These are phyloP conservation scores for Podospora pseudopauciseta DNA, from an alignment of 495 filamentous ascomycete species.

Conservation along the genomic window DNA sequence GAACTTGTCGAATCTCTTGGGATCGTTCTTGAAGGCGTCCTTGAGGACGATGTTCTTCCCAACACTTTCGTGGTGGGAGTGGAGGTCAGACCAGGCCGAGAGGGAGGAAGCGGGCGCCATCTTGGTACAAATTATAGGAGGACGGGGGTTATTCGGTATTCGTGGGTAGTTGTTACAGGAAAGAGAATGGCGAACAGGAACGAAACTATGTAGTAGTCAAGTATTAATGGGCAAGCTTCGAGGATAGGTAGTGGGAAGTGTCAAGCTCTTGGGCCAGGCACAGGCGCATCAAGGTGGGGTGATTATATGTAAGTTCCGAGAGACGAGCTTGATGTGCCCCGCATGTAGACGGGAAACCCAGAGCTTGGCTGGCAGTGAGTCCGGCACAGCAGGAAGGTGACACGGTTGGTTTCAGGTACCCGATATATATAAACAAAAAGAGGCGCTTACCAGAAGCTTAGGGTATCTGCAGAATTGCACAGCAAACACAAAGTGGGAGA, in stretches of 20 bases:
- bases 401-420: background rate
- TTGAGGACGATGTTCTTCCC: constrained; percentile 89
- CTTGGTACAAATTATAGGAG: constrained; percentile 6
- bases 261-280: constrained; percentile 12
- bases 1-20: constrained; percentile 85
- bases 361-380: constrained; percentile 10
- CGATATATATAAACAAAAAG: background rate
- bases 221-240: background rate
- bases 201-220: background rate
- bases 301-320: constrained; percentile 17
- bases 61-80: constrained; percentile 77
- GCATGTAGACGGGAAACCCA: constrained; percentile 9
- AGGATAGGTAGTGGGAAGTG: constrained; percentile 2
- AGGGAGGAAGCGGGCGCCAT: constrained; percentile 75
- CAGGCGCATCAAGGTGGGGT: constrained; percentile 13
- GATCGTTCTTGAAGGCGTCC: constrained; percentile 86
- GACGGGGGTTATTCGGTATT: background rate
- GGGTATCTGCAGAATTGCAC: background rate
- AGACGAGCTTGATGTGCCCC: constrained; percentile 14
- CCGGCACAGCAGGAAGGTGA: constrained; percentile 11
- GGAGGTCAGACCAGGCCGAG: constrained; percentile 79
- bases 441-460: background rate
- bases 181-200: background rate
- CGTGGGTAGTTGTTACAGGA: background rate
- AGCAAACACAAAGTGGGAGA: background rate